phyloP scores from a whole-genome alignment of 2,329 filamentous ascomycete species.

The Pestalotiopsis sp. region DNA sequence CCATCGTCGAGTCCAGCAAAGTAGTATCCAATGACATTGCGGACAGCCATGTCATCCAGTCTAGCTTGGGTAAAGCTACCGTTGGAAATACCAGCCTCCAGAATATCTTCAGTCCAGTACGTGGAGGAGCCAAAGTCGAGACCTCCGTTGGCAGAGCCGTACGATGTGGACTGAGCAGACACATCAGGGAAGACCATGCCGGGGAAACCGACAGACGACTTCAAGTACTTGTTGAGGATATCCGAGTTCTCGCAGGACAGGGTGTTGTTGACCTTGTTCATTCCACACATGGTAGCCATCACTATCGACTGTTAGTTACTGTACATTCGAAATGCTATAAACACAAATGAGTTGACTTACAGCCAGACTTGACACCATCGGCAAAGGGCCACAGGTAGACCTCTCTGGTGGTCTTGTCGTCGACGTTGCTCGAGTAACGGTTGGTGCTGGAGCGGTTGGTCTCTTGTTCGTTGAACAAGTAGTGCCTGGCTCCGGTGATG shows the following conservation, averaged over 20 bases:
- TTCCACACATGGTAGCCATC: slow-evolving; percentile 26
- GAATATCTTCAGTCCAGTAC: slow-evolving; percentile 9
- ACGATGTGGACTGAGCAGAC: background rate
- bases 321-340: background rate
- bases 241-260: slow-evolving; percentile 27
- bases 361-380: slow-evolving; percentile 22
- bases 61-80: slow-evolving; percentile 19
- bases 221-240: slow-evolving; percentile 25
- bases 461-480: slow-evolving; percentile 19
- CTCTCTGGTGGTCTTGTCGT: slow-evolving; percentile 27
- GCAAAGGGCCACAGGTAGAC: slow-evolving; percentile 26
- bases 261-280: slow-evolving; percentile 26
- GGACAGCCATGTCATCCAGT: slow-evolving; percentile 21
- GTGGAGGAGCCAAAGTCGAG: slow-evolving; percentile 1
- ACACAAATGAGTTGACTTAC: background rate
- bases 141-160: slow-evolving; percentile 10
- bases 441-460: slow-evolving; percentile 15
- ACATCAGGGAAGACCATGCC: slow-evolving; percentile 14
- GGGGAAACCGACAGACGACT: slow-evolving; percentile 30
- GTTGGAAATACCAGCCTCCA: slow-evolving; percentile 14
- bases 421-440: slow-evolving; percentile 18
- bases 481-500: slow-evolving; percentile 10
- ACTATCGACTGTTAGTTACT: background rate
- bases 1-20: slow-evolving; percentile 16
- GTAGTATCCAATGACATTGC: slow-evolving; percentile 20